A percentile compares a stretch with the other conserved stretches of the same genome.
Conservation (phyloP, 208 protist genomes). For the Trypanosoma scelopori region DNA sequence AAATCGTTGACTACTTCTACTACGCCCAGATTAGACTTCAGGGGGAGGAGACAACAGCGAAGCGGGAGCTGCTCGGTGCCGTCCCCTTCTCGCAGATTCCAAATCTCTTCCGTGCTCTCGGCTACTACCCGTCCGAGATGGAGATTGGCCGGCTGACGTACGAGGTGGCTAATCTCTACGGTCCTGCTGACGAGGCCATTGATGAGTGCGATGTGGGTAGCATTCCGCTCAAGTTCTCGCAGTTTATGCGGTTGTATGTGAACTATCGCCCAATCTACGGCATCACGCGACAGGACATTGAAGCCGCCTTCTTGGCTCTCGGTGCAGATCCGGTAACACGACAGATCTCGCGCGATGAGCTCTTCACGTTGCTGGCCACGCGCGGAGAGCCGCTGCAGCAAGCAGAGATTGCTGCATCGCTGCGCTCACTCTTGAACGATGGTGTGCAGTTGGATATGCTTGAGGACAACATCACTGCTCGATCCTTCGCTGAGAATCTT, state of each 20-base stretch:
- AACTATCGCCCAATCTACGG: slow-evolving; percentile 94
- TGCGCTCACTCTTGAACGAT: slow-evolving; percentile 88
- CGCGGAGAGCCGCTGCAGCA: slow-evolving; percentile 75
- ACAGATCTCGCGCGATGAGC: slow-evolving; percentile 62
- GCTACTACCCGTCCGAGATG: slow-evolving; percentile 94
- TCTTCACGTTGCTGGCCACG: slow-evolving; percentile 76
- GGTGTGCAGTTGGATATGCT: slow-evolving; percentile 86
- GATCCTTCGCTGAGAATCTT: slow-evolving; percentile 86
- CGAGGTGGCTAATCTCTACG: slow-evolving; percentile 89
- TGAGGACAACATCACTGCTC: slow-evolving; percentile 84
- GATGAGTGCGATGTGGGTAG: slow-evolving; percentile 73
- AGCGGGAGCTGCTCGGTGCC: slow-evolving; percentile 86
- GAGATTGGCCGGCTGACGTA: slow-evolving; percentile 93
- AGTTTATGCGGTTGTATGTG: slow-evolving; percentile 93
- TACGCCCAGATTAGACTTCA: slow-evolving; percentile 95
- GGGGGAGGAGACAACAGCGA: slow-evolving; percentile 93
- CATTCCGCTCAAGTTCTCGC: slow-evolving; percentile 86
- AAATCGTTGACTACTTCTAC: slow-evolving; percentile 97
- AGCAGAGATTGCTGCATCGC: slow-evolving; percentile 68
- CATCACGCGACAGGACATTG: slow-evolving; percentile 88
- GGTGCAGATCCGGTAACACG: slow-evolving; percentile 73
- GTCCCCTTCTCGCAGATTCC: slow-evolving; percentile 92
- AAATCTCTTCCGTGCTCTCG: slow-evolving; percentile 94
- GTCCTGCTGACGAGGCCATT: slow-evolving; percentile 49
- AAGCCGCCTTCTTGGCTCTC: slow-evolving; percentile 81